Conservation (phyloP, 805 yeast species). For the Saccharomyces paradoxus region DNA sequence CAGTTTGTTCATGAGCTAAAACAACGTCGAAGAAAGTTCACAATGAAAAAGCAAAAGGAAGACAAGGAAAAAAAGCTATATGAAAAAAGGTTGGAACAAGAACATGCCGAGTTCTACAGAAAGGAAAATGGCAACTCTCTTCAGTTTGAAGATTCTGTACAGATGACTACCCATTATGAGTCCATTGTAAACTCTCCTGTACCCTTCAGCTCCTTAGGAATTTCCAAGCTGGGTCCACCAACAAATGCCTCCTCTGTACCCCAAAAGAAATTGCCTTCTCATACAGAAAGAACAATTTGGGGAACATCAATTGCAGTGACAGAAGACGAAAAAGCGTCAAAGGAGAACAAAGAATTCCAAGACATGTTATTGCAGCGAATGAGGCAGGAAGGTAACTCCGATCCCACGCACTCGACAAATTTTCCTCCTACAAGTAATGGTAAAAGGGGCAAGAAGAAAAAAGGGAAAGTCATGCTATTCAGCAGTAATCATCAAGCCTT, state of each 20-base stretch:
- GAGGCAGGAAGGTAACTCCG: slow-evolving; percentile 34
- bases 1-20: slow-evolving; percentile 47
- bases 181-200: slow-evolving; percentile 10
- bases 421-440: slow-evolving; percentile 2
- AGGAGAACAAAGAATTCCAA: slow-evolving; percentile 40
- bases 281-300: slow-evolving; percentile 58
- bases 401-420: background rate
- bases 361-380: slow-evolving; percentile 46
- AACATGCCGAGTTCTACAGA: slow-evolving; percentile 50
- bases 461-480: slow-evolving; percentile 27
- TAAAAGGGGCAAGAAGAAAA: slow-evolving; percentile 38
- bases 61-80: slow-evolving; percentile 53
- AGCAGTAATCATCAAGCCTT: slow-evolving; percentile 15
- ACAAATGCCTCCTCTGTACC: background rate
- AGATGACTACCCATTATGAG: slow-evolving; percentile 34
- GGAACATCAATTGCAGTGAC: slow-evolving; percentile 44
- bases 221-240: slow-evolving; percentile 5
- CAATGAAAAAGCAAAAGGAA: slow-evolving; percentile 45
- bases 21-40: slow-evolving; percentile 46
- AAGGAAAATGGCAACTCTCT: slow-evolving; percentile 43
- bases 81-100: slow-evolving; percentile 48
- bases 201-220: slow-evolving; percentile 29
- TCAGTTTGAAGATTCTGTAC: slow-evolving; percentile 16
- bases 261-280: slow-evolving; percentile 9
- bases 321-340: slow-evolving; percentile 31